A percentile compares a stretch with the other conserved stretches of the same genome.
Conservation (phyloP, 345 rosid genomes). For the Eucalyptus regnans region DNA sequence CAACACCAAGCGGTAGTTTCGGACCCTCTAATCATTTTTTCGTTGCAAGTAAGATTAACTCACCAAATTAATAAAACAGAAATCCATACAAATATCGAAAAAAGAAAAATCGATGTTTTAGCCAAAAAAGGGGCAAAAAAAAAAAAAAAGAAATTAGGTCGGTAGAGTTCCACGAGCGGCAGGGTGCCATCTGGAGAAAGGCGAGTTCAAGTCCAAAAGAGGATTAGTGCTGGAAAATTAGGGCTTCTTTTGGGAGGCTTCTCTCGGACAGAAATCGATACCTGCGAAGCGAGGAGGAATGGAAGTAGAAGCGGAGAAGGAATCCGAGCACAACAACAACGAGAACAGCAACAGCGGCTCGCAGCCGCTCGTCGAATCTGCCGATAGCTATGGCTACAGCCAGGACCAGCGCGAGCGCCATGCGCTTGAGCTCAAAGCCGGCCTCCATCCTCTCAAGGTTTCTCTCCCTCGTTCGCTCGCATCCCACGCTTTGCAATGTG, state of each 20-base stretch:
- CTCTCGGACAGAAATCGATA: background rate
- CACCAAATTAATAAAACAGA: background rate
- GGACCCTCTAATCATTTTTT: background rate
- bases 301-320: conserved; percentile 54
- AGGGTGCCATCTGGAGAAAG: background rate
- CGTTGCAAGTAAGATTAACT: background rate
- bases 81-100: background rate
- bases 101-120: accelerated
- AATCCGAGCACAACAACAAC: conserved; percentile 31
- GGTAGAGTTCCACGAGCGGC: background rate
- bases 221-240: background rate
- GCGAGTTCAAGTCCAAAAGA: background rate
- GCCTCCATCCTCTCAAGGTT: conserved; percentile 91
- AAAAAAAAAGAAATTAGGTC: background rate
- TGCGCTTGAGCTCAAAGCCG: conserved; percentile 70
- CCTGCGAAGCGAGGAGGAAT: conserved; percentile 1
- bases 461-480: background rate
- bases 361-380: background rate
- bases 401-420: conserved; percentile 47
- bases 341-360: background rate
- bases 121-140: accelerated
- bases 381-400: background rate
- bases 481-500: background rate
- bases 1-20: background rate
- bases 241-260: background rate